Base-by-base conservation (phyloP, 345 rosid genomes). In the Citrus australasica region DNA sequence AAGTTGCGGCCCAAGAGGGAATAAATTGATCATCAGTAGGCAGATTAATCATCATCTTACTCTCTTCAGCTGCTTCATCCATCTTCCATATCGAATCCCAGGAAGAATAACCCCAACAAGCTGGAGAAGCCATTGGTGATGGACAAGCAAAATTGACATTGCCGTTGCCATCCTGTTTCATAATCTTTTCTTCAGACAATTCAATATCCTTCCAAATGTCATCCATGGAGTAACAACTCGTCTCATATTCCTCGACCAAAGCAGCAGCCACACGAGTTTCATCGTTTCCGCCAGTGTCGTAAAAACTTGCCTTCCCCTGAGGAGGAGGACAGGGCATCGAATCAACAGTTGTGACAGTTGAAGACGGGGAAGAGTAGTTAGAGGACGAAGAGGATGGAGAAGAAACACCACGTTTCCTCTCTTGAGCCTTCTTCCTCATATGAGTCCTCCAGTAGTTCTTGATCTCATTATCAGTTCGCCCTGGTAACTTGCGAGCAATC, bases 381-480 rank as follows among this genome's bases (percentile, higher is more conserved):
- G 93, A 87, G 62, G 91, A 87, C 63, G 88, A 87, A 7, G 89
- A 79, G 0, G 97, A 81, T n/a, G 86, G 79, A 46, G 91, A 86
- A 4, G 87, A 83, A 32, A 42, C 30, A 30, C 73, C 79, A 46
- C 84, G 83, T 80, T 91, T 92, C 84, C 82, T 88, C 75, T 86
- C 92, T 79, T 96, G 99, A 75, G 98, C 92, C 78, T 89, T 87
- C 85, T 94, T 96, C 82, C 98, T 73, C 94, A 78, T 91, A 73
- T 94, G 94, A 68, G 98, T 92, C 83, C 99, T 89, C 99, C 98
- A 96, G 32, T 91, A 96, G 73, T 96, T 96, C 88, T 96, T 96
- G 35, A 96, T 96, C 86, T 96, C 98, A 33, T 96, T 96, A 71
- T 96, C 99, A 10, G 99, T 96, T 30, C 99, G 86, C 76, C 99